Evolutionary conservation across 176 grass and related monocot species (phyloP).

Genomic region (Themeda triandra): DNA sequence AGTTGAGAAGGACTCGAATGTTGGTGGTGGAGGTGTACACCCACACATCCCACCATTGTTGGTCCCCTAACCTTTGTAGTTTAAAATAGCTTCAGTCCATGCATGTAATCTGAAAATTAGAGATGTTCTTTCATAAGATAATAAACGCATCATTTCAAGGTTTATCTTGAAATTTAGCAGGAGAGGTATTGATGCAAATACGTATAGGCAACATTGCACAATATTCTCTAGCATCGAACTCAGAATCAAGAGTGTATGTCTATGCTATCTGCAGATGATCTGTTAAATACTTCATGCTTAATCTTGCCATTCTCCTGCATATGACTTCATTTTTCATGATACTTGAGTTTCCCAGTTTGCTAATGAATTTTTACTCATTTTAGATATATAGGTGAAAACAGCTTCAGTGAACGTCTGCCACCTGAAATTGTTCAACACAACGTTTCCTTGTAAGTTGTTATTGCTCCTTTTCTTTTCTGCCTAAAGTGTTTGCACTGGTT

Average conservation of each 20-base stretch:
- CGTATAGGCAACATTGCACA: neutral
- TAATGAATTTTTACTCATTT: slow-evolving; percentile 14
- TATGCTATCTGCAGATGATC: neutral
- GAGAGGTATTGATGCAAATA: neutral
- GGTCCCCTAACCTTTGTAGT: neutral
- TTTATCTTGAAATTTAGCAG: neutral
- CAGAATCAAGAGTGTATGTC: neutral
- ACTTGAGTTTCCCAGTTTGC: neutral
- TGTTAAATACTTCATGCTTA: neutral
- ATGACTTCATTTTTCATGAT: neutral
- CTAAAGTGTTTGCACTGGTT: neutral
- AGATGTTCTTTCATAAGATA: neutral
- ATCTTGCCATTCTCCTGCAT: neutral
- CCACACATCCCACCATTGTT: neutral
- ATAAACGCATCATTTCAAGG: too few relatives aligned
- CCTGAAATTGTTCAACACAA: neutral
- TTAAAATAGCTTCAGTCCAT: neutral
- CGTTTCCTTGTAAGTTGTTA: slow-evolving; percentile 36
- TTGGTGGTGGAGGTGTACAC: neutral
- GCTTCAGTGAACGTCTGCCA: slow-evolving; percentile 39
- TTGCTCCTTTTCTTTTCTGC: neutral
- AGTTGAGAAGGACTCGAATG: neutral
- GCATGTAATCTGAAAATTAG: neutral
- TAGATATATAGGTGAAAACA: slow-evolving; percentile 54
- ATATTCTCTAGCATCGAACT: neutral